Base-by-base conservation (phyloP, 73 alveolate genomes). In the Uronychia binucleata region DNA sequence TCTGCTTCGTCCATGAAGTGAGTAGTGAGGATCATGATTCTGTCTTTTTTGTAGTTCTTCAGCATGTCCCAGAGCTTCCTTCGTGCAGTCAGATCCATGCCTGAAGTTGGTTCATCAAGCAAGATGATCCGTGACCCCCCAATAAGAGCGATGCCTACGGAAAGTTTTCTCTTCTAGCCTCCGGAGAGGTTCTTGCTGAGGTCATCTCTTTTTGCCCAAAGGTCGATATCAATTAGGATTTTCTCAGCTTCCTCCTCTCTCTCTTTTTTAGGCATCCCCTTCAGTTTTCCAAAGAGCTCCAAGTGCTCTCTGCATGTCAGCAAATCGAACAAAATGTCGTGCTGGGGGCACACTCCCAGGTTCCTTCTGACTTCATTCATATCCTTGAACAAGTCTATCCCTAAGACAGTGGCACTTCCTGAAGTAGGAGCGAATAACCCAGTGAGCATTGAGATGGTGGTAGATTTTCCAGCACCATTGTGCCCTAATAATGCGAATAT, bases 391-490 rank as follows among this genome's bases (percentile, higher is more conserved):
- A 97, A 80, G 81, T 95, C 96, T 34, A 77, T 30, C 31, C 98
- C 98, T 82, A 95, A 96, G 28, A 93, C 96, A 59, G 58, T 79
- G 25, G 95, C 93, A 30, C 86, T 78, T 0, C 99, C 99, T 31
- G 96, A 91, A 29, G 98, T 75, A 0, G 98, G 91, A 26, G 92
- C 92, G 0, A 93, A 89, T 77, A 98, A 75, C 11, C 99, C 99
- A 28, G 98, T 93, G 75, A 97, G 74, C 97, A 96, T 96, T 0
- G 98, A 94, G 13, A 97, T 92, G 19, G 99, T 95, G 25, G 99
- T 97, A 19, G 99, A 95, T 84, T 98, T 98, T 30, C 99, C 99
- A 30, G 99, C 99, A 26, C 99, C 99, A 80, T 98, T 98, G 84
- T 96, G 99, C 13, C 99, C 99, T 27, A 98, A 93, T 25, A 90